Percentiles rank a stretch among this genome's conserved stretches.
Conservation (phyloP, 176 grass and related monocot species). For the Raddia distichophylla region DNA sequence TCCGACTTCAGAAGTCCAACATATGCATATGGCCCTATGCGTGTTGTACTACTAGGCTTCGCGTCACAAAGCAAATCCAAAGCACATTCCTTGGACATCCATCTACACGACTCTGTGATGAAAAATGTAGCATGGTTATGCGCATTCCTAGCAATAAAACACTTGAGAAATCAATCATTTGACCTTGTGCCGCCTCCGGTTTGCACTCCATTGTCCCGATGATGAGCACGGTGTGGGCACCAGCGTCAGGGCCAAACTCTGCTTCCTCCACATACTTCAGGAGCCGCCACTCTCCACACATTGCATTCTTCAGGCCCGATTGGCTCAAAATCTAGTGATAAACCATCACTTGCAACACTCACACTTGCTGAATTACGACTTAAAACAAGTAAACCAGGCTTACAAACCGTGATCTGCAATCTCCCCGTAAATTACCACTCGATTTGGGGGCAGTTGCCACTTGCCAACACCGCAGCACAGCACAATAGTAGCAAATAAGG, state of each 20-base stretch:
- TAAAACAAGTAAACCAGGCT: not conserved
- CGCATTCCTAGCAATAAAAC: not conserved
- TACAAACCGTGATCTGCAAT: not conserved
- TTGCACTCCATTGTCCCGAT: constrained; percentile 44
- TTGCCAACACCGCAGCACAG: not conserved
- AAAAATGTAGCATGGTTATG: constrained; percentile 2
- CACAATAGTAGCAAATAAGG: not conserved
- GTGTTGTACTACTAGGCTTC: constrained; percentile 45
- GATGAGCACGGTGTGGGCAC: constrained; percentile 67
- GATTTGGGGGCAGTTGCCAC: not conserved
- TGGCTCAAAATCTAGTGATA: constrained; percentile 55
- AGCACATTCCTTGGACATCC: constrained; percentile 66
- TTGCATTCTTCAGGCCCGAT: constrained; percentile 40
- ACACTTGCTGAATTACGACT: not conserved
- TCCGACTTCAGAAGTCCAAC: constrained; percentile 51
- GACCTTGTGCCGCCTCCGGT: constrained; percentile 59
- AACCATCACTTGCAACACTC: not conserved
- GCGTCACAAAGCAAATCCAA: constrained; percentile 50
- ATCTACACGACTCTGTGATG: constrained; percentile 68
- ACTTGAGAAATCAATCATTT: not conserved
- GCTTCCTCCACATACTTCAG: constrained; percentile 75
- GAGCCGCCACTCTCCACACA: constrained; percentile 47
- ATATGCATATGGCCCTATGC: constrained; percentile 63
- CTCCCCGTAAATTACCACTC: not conserved
- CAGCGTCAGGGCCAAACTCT: constrained; percentile 80